Base-by-base conservation (phyloP, 352 stramenopile species). In the Pythium guiyangense region DNA sequence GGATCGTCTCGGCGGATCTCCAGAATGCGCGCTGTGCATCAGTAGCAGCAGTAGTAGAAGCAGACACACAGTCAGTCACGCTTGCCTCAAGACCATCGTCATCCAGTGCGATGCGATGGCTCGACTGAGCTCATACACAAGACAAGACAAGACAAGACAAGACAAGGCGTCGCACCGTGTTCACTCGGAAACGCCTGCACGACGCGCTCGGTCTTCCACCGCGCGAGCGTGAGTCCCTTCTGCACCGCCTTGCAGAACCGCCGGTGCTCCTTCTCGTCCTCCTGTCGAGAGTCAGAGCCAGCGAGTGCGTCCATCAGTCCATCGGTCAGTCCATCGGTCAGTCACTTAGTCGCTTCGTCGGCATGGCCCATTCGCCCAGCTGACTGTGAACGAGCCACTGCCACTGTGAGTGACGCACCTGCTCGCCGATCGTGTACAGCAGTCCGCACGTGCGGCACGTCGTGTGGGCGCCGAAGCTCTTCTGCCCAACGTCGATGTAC, bases 401-500 rank as follows among this genome's bases (percentile, higher is more conserved):
- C 5, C n/a, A 39, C 31, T 26, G 22, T 17, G 11, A 20, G 0
- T 8, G 37, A 56, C 69, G 22, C 20, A 81, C 71, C 58, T 84
- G 72, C 66, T 86, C 74, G 6, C 84, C 84, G 10, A 61, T 62
- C 31, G 77, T 90, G 59, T 91, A 94, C n/a, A 94, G 49, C 37
- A 94, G 44, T 4, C 73, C 79, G 46, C 84, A 94, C 17, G 47
- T 76, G 15, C 53, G 40, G 55, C 84, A 94, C 15, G 68, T n/a
- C n/a, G n/a, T n/a, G n/a, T n/a, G n/a, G n/a, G n/a, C n/a, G n/a
- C n/a, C n/a, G n/a, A n/a, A n/a, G 45, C 72, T 73, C 40, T 79
- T 82, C 59, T 94, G 84, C 0, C 84, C 84, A 6, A 92, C 49
- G 54, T 94, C 84, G 49, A 94, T 76, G 42, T 90, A 94, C 50